These are phyloP conservation scores for Cyathus striatus DNA, from an alignment of 768 basidiomycete genomes.

Conservation along the genomic window DNA sequence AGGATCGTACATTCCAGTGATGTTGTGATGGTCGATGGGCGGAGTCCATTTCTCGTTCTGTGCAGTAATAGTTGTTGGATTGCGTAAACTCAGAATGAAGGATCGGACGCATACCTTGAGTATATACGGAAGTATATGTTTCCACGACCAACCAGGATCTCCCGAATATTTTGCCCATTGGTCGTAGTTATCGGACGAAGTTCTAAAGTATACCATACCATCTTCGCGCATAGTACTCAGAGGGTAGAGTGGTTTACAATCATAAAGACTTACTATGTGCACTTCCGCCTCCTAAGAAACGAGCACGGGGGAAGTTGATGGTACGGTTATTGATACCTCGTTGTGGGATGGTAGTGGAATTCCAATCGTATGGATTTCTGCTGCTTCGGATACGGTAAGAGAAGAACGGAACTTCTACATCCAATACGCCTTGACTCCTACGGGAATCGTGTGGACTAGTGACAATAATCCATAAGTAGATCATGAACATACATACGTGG, in stretches of 20 bases:
- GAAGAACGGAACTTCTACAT: neutral
- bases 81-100: neutral
- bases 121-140: constrained; percentile 16
- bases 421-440: neutral
- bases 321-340: neutral
- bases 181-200: constrained; percentile 10
- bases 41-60: constrained; percentile 25
- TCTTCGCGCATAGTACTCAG: neutral
- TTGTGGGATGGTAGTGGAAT: neutral
- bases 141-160: constrained; percentile 23
- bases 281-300: neutral
- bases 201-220: constrained; percentile 4
- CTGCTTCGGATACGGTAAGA: neutral
- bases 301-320: neutral
- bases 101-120: constrained; percentile 10
- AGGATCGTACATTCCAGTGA: constrained; percentile 23
- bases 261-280: neutral
- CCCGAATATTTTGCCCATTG: neutral
- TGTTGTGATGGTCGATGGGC: constrained; percentile 25
- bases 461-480: no score
- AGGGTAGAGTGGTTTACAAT: no score
- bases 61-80: neutral
- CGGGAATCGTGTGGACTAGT: no score
- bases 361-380: neutral
- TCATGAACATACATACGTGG: neutral